Base-by-base conservation (phyloP, 163 green algal genomes). In the Volvox carteri region DNA sequence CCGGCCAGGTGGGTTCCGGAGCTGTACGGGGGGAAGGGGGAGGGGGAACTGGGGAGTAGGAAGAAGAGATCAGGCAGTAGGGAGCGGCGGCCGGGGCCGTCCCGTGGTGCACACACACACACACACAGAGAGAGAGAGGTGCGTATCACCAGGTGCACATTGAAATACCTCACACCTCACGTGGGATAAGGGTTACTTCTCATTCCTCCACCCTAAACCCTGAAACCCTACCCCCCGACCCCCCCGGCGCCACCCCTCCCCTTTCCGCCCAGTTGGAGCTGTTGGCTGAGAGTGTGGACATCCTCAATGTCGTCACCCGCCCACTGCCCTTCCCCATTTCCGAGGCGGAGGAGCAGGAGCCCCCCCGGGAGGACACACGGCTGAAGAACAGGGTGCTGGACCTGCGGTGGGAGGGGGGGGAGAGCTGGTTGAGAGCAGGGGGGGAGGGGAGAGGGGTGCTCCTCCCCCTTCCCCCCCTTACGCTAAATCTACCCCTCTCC, bases 301-400 rank as follows among this genome's bases (percentile, higher is more conserved):
- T 99, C 18, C 90, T 99, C 3, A 99, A 99, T 88, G 72, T 89
- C 3, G 97, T 99, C 30, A 95, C 50, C 4, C 85, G 87, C n/a
- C 93, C 93, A 65, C 95, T 99, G 81, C 98, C 98, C 19, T 99
- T 99, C 92, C 92, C 96, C 2, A 90, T 99, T 2, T 96, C 91
- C 42, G 92, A 94, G 52, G 87, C 91, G 41, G 96, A 96, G 62
- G 94, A 95, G 77, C 76, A 91, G 77, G 93, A 95, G 77, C 35
- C 79, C 60, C 90, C 90, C 21, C 93, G 95, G 33, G 98, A 99
- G 92, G 98, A 99, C 90, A 89, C 96, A 37, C 90, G 97, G 50
- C 96, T 99, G 18, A 93, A 93, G 72, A 93, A 99, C 93, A 90
- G 98, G 2, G 95, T 99, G 62, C 94, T 99, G 72, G 98, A 99